Evolutionary conservation across 2,329 filamentous ascomycete genomes (phyloP), one percentile per base, ranked within the genome.

Genomic region (Cytospora schulzeri): DNA sequence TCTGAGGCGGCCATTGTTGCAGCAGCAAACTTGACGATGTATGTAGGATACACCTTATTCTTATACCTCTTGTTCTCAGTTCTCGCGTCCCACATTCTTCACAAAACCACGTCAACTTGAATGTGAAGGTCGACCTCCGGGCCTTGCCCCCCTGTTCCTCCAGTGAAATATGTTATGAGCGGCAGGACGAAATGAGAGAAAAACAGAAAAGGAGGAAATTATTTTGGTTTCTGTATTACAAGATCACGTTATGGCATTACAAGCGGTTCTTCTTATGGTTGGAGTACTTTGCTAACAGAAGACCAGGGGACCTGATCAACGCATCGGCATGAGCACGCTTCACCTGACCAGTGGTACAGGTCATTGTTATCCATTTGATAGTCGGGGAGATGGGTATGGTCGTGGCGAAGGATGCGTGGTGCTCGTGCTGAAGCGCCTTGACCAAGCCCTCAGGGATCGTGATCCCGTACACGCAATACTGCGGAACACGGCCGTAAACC

Each of bases 301-400:
- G 35, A 38, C 38, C n/a, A 54, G 52, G 52, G 69, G 67, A 29
- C 68, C 70, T 0, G 71, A 72, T 24, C 50, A 59, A 2, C 14
- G 3, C 12, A 60, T 58, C 1, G 57, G 65, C 0, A 72, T 79
- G 70, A 71, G 72, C 5, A 71, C 75, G 41, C 71, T 77, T 26
- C 74, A 75, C 3, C 70, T 80, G 0, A 68, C 81, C 6, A 76
- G 75, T 8, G 68, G 71, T 1, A 69, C 72, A 1, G 76, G 75
- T 33, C 65, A 73, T 9, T n/a, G 56, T 11, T 56, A 60, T 28
- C 52, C 57, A 33, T 64, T 64, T 26, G 57, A 64, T 7, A 31
- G 3, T 11, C 28, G 38, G 2, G 57, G 55, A 11, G 28, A 31
- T 26, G 62, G 62, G 15, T 64, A 64, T 12, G 62, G 56, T 1